Percentiles rank a stretch among this genome's conserved stretches.
Evolutionary conservation across 805 yeast genomes (phyloP).

Genomic region (Metschnikowia aberdeeniae): DNA sequence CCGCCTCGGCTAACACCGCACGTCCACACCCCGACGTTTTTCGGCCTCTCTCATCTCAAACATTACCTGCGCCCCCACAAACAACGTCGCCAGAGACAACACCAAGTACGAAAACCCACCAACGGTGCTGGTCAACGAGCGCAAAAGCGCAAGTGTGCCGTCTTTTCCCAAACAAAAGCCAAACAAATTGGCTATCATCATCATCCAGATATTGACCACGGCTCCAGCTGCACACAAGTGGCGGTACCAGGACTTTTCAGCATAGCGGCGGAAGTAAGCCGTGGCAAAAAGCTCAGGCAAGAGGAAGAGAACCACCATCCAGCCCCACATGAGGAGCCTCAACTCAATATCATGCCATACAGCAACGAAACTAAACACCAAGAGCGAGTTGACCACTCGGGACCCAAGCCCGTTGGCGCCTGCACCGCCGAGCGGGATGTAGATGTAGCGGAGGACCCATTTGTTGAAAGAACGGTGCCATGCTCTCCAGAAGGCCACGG

Average conservation of each 20-base stretch:
- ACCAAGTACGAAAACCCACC: conserved; percentile 64
- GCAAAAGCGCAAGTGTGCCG: conserved; percentile 65
- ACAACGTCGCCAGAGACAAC: conserved; percentile 60
- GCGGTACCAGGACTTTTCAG: conserved; percentile 63
- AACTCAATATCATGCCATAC: conserved; percentile 97
- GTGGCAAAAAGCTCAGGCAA: conserved; percentile 79
- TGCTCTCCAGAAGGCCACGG: conserved; percentile 96
- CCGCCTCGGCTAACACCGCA: conserved; percentile 52
- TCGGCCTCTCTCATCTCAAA: conserved; percentile 88
- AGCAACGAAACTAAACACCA: conserved; percentile 94
- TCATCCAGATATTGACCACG: conserved; percentile 88
- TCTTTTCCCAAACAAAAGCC: conserved; percentile 94
- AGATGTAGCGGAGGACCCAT: conserved; percentile 86
- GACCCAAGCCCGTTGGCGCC: conserved; percentile 29
- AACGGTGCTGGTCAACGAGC: conserved; percentile 67
- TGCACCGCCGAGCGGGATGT: conserved; percentile 87
- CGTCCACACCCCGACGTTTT: conserved; percentile 74
- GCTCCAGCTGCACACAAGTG: conserved; percentile 85
- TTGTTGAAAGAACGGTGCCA: conserved; percentile 95
- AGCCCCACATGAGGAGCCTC: conserved; percentile 88
- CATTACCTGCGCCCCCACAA: conserved; percentile 89
- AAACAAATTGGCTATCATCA: conserved; percentile 94
- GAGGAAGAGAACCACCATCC: conserved; percentile 83
- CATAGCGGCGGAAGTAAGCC: conserved; percentile 36
- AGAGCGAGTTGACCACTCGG: conserved; percentile 69